Percentiles rank a stretch among this genome's conserved stretches.
Conservation (phyloP, 2,329 filamentous ascomycete species). For the Ophiocordyceps australis region DNA sequence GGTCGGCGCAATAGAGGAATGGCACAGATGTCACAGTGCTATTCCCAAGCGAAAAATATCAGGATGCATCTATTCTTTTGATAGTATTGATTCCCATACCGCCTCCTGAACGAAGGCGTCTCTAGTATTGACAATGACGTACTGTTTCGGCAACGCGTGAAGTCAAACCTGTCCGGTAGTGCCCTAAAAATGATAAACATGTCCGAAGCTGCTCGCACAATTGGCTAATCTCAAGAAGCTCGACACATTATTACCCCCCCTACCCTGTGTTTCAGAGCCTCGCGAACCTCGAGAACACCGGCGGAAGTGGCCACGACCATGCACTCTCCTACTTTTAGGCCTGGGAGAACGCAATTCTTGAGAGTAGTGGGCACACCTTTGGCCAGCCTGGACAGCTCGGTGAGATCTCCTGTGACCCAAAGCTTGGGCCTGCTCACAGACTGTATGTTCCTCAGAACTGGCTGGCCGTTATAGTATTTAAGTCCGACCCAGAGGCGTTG, state of each 20-base stretch:
- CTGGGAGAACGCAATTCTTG: slow-evolving; percentile 50
- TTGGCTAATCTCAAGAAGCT: slow-evolving; percentile 34
- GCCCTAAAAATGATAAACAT: no score
- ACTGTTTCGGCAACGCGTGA: no score
- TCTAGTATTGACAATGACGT: no score
- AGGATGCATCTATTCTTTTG: no score
- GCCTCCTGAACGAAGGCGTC: no score
- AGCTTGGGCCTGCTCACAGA: slow-evolving; percentile 60
- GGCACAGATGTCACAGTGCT: no score
- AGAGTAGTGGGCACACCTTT: slow-evolving; percentile 42
- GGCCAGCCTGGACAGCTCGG: slow-evolving; percentile 44
- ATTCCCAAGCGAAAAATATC: no score
- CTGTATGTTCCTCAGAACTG: slow-evolving; percentile 51
- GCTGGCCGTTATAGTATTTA: slow-evolving; percentile 75
- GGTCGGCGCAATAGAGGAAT: no score
- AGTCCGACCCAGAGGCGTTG: slow-evolving; percentile 74
- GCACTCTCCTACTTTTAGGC: slow-evolving; percentile 64
- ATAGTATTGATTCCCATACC: no score
- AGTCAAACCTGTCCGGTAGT: no score
- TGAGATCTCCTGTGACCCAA: slow-evolving; percentile 45
- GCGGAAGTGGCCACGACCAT: slow-evolving; percentile 62
- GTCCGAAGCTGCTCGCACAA: no score
- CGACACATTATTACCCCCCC: slow-evolving; percentile 70
- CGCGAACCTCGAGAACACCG: slow-evolving; percentile 65
- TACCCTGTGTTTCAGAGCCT: slow-evolving; percentile 62